Percentiles rank a stretch among this genome's conserved stretches.
Evolutionary conservation across 768 basidiomycete genomes (phyloP).

Genomic region (Serendipita vermifera): DNA sequence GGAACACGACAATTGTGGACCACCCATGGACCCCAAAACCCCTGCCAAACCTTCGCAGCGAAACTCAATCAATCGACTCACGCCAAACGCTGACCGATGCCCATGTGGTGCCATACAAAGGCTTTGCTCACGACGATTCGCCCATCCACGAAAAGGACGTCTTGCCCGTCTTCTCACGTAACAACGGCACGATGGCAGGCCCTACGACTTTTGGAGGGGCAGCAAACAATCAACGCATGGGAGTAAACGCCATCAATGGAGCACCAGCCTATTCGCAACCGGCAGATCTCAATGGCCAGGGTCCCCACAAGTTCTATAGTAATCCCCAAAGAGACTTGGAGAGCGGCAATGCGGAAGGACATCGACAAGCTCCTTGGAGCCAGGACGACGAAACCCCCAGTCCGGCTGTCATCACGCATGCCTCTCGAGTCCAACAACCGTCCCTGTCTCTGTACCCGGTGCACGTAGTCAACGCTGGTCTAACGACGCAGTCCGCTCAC

Average conservation of each 20-base stretch:
- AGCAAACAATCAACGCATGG: background rate
- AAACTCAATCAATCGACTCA: background rate
- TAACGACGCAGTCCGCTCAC: background rate
- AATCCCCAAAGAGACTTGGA: background rate
- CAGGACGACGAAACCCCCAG: background rate
- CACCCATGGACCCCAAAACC: background rate
- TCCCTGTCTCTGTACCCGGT: background rate
- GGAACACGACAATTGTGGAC: background rate
- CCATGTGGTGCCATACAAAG: too few species aligned
- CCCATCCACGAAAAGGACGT: background rate
- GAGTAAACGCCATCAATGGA: slow-evolving; percentile 8
- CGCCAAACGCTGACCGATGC: background rate
- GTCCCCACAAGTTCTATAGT: background rate
- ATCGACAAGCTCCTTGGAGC: background rate
- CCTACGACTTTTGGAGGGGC: slow-evolving; percentile 1
- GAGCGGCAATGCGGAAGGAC: background rate
- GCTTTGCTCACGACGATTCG: background rate
- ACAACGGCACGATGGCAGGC: too few species aligned
- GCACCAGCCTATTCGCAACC: background rate
- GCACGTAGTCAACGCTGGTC: background rate
- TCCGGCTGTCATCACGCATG: background rate
- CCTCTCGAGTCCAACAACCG: background rate
- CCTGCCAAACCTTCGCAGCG: background rate
- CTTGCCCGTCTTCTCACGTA: too few species aligned
- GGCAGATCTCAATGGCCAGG: too few species aligned